phyloP scores from a whole-genome alignment of 164 flowering plant genomes.

The Stephania japonica region DNA sequence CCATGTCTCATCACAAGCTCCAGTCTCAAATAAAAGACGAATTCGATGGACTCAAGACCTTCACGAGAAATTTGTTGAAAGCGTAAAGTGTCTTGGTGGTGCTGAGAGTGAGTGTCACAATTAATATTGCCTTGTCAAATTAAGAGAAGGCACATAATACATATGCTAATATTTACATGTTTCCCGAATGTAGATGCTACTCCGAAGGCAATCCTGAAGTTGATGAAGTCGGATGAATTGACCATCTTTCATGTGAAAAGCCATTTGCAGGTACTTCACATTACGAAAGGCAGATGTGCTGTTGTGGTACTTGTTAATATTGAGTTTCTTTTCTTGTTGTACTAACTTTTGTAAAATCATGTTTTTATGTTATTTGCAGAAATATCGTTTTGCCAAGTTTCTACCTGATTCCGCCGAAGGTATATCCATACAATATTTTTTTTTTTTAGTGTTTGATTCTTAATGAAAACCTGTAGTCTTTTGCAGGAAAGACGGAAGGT shows the following conservation, averaged over 20 bases:
- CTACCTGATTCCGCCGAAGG: conserved; percentile 62
- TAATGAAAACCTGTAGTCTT: not conserved
- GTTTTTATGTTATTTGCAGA: conserved; percentile 33
- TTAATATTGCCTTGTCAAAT: not conserved
- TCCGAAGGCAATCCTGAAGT: conserved; percentile 80
- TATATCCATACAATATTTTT: conserved; percentile 14
- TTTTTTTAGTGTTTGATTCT: not conserved
- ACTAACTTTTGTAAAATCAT: not conserved
- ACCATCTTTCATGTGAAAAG: conserved; percentile 93
- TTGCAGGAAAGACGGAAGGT: conserved; percentile 50
- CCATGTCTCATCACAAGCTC: conserved; percentile 29
- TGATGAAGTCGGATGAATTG: conserved; percentile 78
- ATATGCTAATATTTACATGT: not conserved
- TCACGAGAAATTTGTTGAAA: conserved; percentile 81
- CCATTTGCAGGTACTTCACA: conserved; percentile 65
- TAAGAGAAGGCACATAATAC: not conserved
- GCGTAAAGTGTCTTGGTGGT: conserved; percentile 79
- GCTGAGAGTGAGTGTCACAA: conserved; percentile 63
- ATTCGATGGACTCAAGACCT: conserved; percentile 92
- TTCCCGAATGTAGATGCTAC: conserved; percentile 60
- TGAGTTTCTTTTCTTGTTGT: not conserved
- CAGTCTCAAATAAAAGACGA: conserved; percentile 46
- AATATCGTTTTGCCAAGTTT: conserved; percentile 78
- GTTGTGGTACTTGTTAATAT: not conserved
- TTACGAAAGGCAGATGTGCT: not conserved